phyloP scores from a whole-genome alignment of 2,329 filamentous ascomycete species.

The Colletotrichum limetticola region DNA sequence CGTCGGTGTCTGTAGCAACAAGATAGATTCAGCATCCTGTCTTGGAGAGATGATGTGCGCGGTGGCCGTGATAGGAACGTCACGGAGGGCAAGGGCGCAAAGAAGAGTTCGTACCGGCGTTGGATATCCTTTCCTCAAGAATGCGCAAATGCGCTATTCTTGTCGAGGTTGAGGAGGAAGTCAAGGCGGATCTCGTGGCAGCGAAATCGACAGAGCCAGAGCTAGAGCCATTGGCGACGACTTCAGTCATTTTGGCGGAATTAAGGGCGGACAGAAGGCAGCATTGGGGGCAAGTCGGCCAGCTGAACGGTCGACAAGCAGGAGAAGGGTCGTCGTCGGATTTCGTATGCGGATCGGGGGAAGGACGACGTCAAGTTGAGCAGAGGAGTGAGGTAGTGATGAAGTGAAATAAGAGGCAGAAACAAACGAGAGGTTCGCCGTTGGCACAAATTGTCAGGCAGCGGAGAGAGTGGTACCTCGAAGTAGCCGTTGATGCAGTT shows the following conservation, averaged over 20 bases:
- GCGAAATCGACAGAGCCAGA: conserved; percentile 60
- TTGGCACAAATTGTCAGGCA: conserved; percentile 12
- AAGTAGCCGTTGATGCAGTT: not conserved
- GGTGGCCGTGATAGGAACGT: not conserved
- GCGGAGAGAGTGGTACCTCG: not conserved
- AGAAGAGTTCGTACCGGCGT: conserved; percentile 57
- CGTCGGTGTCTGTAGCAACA: conserved; percentile 54
- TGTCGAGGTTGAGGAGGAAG: conserved; percentile 69
- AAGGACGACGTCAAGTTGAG: not conserved
- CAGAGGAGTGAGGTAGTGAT: not conserved
- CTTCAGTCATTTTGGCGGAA: conserved; percentile 60
- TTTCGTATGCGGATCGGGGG: not conserved
- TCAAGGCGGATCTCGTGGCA: conserved; percentile 60
- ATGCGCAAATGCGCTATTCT: conserved; percentile 65
- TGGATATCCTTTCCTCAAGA: conserved; percentile 66
- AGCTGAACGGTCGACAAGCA: conserved; percentile 25
- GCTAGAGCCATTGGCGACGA: conserved; percentile 49
- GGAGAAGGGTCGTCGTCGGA: not conserved
- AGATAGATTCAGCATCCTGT: conserved; percentile 21
- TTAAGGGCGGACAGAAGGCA: conserved; percentile 29
- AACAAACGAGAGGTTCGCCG: not conserved
- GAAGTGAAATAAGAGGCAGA: not conserved
- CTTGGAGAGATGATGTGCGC: not conserved
- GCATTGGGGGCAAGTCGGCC: conserved; percentile 32
- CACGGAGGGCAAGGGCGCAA: not conserved